A percentile compares a stretch with the other conserved stretches of the same genome.
phyloP scores from a whole-genome alignment of 148 eudicot genomes.

The Rhododendron kiyosumense region DNA sequence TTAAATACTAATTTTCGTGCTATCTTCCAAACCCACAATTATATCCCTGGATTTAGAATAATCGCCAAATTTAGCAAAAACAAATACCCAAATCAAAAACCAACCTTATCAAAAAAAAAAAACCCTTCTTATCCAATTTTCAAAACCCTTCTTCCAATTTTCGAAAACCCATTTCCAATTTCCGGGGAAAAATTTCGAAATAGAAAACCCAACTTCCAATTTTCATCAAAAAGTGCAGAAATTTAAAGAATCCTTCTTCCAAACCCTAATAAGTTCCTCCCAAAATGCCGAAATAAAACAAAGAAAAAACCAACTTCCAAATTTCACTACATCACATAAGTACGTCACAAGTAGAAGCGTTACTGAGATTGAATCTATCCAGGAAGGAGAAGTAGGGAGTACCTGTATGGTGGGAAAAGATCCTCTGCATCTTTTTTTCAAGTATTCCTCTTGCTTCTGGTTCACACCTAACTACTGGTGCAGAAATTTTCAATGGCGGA shows the following conservation, averaged over 20 bases:
- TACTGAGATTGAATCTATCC: background rate
- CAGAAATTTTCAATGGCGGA: background rate
- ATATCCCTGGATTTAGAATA: background rate
- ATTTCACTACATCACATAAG: background rate
- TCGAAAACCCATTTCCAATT: background rate
- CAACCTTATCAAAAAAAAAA: background rate
- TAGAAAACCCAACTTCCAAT: background rate
- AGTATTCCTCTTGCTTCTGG: background rate
- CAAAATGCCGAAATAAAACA: background rate
- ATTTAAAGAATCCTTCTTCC: background rate
- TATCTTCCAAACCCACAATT: background rate
- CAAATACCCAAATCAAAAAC: background rate
- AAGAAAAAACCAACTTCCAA: background rate
- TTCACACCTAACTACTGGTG: background rate
- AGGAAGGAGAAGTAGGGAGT: background rate
- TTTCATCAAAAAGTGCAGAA: background rate
- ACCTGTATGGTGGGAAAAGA: slow-evolving; percentile 9
- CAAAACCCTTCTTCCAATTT: background rate
- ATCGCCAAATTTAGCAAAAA: background rate
- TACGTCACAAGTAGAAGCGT: background rate
- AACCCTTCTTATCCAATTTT: background rate
- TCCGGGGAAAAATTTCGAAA: background rate
- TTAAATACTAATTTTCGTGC: background rate
- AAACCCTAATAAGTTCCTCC: background rate
- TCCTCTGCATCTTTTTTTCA: slow-evolving; percentile 2